A percentile compares a stretch with the other conserved stretches of the same genome.
These are phyloP conservation scores for Phytophthora boehmeriae DNA, from an alignment of 352 stramenopile species.

Conservation along the genomic window DNA sequence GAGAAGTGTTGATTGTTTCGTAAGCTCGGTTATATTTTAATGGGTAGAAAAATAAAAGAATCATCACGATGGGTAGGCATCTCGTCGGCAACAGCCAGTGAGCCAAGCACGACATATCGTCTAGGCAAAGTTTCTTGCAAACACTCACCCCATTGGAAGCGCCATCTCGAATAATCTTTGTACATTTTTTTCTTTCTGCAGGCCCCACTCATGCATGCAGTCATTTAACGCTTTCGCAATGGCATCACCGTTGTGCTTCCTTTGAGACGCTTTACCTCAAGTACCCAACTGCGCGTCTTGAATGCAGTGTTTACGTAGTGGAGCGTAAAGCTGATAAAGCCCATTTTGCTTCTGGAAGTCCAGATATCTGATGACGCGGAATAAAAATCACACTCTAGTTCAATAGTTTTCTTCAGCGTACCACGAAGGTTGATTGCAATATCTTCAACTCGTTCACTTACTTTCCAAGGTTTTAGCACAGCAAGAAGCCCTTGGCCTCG, in stretches of 20 bases:
- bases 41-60: too few relatives aligned
- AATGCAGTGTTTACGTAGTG: slow-evolving; percentile 4
- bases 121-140: neutral
- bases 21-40: too few relatives aligned
- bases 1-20: too few relatives aligned
- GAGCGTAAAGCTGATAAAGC: slow-evolving; percentile 6
- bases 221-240: neutral
- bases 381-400: slow-evolving; percentile 3
- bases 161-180: slow-evolving; percentile 10
- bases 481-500: neutral
- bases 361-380: slow-evolving; percentile 13
- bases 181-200: neutral
- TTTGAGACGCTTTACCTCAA: neutral
- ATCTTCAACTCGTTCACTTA: neutral
- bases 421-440: neutral
- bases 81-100: too few relatives aligned
- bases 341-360: slow-evolving; percentile 4
- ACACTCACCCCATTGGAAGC: neutral
- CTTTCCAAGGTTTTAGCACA: slow-evolving; percentile 1
- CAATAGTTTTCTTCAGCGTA: slow-evolving; percentile 1
- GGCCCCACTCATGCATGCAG: neutral
- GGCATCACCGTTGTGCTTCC: slow-evolving; percentile 2
- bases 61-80: too few relatives aligned
- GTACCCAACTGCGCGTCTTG: slow-evolving; percentile 6
- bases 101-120: slow-evolving; percentile 6